phyloP scores from a whole-genome alignment of 352 stramenopile genomes.

The Hyaloperonospora brassicae region DNA sequence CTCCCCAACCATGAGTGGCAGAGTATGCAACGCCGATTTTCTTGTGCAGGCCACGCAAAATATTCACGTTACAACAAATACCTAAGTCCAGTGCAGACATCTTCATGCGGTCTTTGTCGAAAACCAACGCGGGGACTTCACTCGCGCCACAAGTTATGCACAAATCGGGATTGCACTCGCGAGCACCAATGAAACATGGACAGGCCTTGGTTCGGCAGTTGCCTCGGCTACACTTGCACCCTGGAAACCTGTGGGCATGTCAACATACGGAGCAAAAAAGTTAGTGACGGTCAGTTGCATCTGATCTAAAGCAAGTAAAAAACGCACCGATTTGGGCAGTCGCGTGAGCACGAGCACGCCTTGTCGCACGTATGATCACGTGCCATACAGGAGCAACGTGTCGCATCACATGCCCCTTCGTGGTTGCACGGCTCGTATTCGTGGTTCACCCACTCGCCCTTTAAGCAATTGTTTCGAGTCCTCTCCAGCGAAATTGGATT shows the following conservation, averaged over 20 bases:
- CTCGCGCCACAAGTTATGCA: constrained; percentile 53
- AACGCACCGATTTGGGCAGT: constrained; percentile 60
- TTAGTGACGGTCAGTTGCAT: constrained; percentile 6
- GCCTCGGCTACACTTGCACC: constrained; percentile 45
- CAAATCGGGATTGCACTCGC: constrained; percentile 53
- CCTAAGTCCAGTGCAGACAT: constrained; percentile 39
- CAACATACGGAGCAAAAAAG: constrained; percentile 2
- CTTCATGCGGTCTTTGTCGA: constrained; percentile 30
- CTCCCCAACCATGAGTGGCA: constrained; percentile 54
- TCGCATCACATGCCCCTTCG: constrained; percentile 48
- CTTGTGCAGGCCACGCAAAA: constrained; percentile 51
- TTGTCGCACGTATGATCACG: constrained; percentile 77
- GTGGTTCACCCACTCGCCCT: constrained; percentile 53
- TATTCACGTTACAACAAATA: constrained; percentile 66
- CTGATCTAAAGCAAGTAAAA: neutral
- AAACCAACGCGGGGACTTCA: constrained; percentile 39
- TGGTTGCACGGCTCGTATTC: constrained; percentile 79
- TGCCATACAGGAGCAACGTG: constrained; percentile 60
- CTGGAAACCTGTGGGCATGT: constrained; percentile 30
- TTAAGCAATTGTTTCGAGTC: constrained; percentile 52
- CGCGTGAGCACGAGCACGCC: constrained; percentile 69
- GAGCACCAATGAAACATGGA: constrained; percentile 47
- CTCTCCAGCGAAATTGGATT: constrained; percentile 58
- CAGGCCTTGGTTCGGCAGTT: constrained; percentile 61
- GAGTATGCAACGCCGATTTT: constrained; percentile 53